Conservation (phyloP, 139 green algal species). For the Parachlorella kessleri region DNA sequence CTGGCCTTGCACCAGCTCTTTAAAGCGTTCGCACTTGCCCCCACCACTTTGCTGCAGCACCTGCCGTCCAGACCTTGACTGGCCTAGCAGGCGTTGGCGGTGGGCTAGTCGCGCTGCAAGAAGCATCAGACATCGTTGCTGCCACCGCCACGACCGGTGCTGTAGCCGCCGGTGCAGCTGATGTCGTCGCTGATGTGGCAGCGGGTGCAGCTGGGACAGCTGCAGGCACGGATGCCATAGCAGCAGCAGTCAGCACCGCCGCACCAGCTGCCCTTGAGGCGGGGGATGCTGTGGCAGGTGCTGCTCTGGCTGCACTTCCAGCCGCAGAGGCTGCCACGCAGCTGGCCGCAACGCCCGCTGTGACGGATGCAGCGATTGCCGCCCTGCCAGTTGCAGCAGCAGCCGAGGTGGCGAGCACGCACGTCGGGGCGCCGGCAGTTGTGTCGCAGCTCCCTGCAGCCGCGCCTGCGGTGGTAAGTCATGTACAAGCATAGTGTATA, state of each 20-base stretch:
- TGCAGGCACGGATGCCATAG: background rate
- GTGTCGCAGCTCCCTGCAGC: background rate
- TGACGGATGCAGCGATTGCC: slow-evolving; percentile 9
- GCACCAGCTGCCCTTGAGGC: too few species aligned
- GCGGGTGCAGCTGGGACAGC: background rate
- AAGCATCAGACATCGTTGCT: background rate
- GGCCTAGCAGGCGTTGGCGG: slow-evolving; percentile 4
- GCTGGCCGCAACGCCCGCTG: background rate
- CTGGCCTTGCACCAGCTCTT: background rate
- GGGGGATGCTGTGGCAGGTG: background rate
- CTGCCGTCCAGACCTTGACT: background rate
- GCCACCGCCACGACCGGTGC: background rate
- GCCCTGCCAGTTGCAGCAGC: slow-evolving; percentile 4
- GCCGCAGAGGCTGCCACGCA: background rate
- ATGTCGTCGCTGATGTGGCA: background rate
- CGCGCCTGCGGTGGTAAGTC: background rate
- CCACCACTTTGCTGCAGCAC: background rate
- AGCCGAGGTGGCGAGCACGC: slow-evolving; percentile 11
- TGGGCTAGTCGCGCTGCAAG: background rate
- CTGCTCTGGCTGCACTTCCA: background rate
- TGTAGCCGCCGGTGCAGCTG: background rate
- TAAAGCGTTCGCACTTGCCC: background rate
- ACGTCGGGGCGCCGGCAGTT: background rate
- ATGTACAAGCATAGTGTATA: too few species aligned
- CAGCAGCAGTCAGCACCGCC: slow-evolving; percentile 1